Conservation (phyloP, 495 filamentous ascomycete genomes). For the Xylaria bambusicola region DNA sequence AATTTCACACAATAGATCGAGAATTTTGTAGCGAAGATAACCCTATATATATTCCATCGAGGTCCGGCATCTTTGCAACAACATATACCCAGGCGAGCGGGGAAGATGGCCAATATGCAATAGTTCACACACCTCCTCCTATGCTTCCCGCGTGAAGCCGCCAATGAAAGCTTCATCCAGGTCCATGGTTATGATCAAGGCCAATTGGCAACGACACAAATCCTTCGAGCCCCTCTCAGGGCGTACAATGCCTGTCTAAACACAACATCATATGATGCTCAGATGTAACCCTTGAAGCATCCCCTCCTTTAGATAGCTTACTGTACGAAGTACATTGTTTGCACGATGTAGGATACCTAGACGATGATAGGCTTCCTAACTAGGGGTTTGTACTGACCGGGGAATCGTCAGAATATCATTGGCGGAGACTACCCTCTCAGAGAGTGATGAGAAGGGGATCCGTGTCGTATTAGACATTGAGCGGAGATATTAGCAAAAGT, state of each 20-base stretch:
- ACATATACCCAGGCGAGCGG: constrained; percentile 27
- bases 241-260: constrained; percentile 23
- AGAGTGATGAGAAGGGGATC: too few species aligned
- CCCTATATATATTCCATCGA: constrained; percentile 30
- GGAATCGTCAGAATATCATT: too few species aligned
- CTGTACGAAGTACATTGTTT: too few species aligned
- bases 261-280: constrained; percentile 31
- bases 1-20: constrained; percentile 13
- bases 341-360: not conserved
- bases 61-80: constrained; percentile 11
- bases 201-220: constrained; percentile 16
- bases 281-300: constrained; percentile 32
- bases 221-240: constrained; percentile 18
- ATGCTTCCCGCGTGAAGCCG: constrained; percentile 12
- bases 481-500: too few species aligned
- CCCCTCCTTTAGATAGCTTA: constrained; percentile 5
- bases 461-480: too few species aligned
- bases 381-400: too few species aligned
- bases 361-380: not conserved
- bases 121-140: constrained; percentile 2
- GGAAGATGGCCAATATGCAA: constrained; percentile 19
- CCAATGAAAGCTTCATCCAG: constrained; percentile 20
- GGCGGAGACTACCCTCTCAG: too few species aligned
- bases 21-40: constrained; percentile 20
- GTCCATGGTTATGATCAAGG: constrained; percentile 3